Percentiles rank a stretch among this genome's conserved stretches.
These are phyloP conservation scores for Neofusicoccum cordaticola DNA, from an alignment of 2,329 filamentous ascomycete genomes.

Conservation along the genomic window DNA sequence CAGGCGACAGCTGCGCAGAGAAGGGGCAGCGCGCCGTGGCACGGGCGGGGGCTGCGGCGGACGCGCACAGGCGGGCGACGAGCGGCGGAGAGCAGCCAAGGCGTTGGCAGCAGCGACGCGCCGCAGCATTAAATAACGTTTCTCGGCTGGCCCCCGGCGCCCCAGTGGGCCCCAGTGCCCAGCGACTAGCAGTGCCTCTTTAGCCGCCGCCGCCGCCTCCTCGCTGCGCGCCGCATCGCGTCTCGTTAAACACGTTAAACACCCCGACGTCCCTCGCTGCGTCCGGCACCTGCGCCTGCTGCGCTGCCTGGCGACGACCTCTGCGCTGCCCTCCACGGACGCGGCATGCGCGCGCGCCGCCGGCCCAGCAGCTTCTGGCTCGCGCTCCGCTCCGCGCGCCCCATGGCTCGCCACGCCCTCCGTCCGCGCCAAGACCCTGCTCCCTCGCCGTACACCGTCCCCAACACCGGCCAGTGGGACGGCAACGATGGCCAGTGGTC, in stretches of 20 bases:
- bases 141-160: background rate
- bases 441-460: background rate
- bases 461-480: constrained; percentile 28
- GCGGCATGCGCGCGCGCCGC: background rate
- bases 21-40: background rate
- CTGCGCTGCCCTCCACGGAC: background rate
- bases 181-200: background rate
- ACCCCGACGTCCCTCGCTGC: background rate
- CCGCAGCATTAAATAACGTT: background rate
- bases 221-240: background rate
- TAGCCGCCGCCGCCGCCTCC: constrained; percentile 1
- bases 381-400: background rate
- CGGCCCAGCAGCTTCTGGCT: background rate
- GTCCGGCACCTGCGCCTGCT: background rate
- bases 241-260: background rate
- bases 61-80: background rate
- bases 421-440: background rate
- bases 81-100: background rate
- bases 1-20: background rate
- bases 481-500: constrained; percentile 44
- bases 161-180: background rate
- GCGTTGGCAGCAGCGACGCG: background rate
- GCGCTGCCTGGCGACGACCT: background rate
- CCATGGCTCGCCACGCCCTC: background rate
- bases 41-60: too few relatives aligned